Conservation (phyloP, 2,329 filamentous ascomycete genomes). For the Fusarium algeriense region DNA sequence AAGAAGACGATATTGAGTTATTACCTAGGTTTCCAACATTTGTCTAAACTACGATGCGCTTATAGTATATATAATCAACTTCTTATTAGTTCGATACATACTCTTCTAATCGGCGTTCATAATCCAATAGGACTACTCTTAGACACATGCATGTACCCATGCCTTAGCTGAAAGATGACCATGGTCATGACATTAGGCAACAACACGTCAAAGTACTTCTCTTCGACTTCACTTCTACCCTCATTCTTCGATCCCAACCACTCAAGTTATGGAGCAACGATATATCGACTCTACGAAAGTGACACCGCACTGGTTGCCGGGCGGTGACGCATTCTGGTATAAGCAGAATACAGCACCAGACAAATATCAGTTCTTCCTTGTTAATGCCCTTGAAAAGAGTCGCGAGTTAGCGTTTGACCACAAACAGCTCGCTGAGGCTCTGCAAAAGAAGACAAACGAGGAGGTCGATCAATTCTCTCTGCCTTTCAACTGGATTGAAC, state of each 20-base stretch:
- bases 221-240: too few relatives aligned
- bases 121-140: not conserved
- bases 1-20: not conserved
- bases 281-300: constrained; percentile 29
- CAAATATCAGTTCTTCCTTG: constrained; percentile 41
- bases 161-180: constrained; percentile 23
- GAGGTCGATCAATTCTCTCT: constrained; percentile 21
- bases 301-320: constrained; percentile 42
- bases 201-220: not conserved
- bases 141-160: not conserved
- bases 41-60: rapidly evolving
- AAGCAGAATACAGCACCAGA: constrained; percentile 15
- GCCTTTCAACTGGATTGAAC: constrained; percentile 44
- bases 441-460: constrained; percentile 23
- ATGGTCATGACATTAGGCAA: constrained; percentile 7
- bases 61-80: too few relatives aligned
- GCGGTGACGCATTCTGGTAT: constrained; percentile 46
- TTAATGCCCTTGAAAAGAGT: constrained; percentile 31
- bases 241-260: rapidly evolving
- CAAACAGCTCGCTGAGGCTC: constrained; percentile 29
- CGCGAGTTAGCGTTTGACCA: constrained; percentile 43
- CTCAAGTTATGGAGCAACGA: not conserved
- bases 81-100: too few relatives aligned
- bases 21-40: not conserved
- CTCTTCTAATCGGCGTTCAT: not conserved